Base-by-base conservation (phyloP, 2,329 filamentous ascomycete species). In the Hypoxylon sp. region DNA sequence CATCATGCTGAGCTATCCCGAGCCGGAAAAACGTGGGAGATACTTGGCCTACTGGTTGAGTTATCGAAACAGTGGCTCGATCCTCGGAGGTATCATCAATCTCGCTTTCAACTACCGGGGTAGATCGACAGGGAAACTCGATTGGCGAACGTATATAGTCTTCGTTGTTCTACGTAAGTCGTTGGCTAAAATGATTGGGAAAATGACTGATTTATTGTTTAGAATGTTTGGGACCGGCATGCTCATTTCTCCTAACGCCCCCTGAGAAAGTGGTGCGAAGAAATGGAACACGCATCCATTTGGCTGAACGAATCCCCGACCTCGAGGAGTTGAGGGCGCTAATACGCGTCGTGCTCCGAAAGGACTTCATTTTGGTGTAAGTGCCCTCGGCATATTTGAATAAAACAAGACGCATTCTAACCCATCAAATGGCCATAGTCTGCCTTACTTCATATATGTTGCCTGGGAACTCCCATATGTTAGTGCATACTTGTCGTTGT, bases 61-160 rank as follows among this genome's bases (percentile, higher is more conserved):
- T 16, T 34, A 40, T 32, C 35, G 35, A 20, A 40, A 40, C 21
- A 47, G 35, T 17, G 42, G 42, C 7, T 46, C 42, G 5, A 46
- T 48, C 23, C 44, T 40, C 27, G 35, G 35, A 12, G 29, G 29
- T 5, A 23, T 48, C 15, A 41, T 48, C 11, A 48, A 48, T 36
- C 36, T 48, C 12, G 44, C 44, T 17, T 48, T 48, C 16, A 48
- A 48, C 9, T 48, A 48, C 12, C 27, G 9, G 25, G 44, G 35
- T 5, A 35, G 7, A 7, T 21, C 20, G 19, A 48, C 35, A n/a
- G 35, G 44, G n/a, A 48, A 48, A 16, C 44, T 48, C 5, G 44
- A 48, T 16, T 48, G 35, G 44, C 40, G 36, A 11, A 48, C 44
- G 5, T 48, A 48, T 9, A 48, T 48, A 35, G 44, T 48, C 20